Percentiles rank a stretch among this genome's conserved stretches.
These are phyloP conservation scores for Ambrosia trifida DNA, from an alignment of 129 eudicot species.

Conservation along the genomic window DNA sequence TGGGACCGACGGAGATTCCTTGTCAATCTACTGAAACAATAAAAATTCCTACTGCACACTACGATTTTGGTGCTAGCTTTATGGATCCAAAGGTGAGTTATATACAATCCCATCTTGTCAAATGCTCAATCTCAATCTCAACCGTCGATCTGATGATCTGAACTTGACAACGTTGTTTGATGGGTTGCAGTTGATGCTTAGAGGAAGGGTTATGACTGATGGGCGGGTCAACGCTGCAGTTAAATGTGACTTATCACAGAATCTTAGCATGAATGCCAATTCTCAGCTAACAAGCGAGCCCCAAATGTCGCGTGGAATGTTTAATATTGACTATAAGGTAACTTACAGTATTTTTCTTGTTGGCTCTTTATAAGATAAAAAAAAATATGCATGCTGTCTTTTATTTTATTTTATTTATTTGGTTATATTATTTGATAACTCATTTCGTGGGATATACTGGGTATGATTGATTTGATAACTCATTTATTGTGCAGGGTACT, in stretches of 20 bases:
- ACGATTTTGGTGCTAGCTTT: slow-evolving; percentile 89
- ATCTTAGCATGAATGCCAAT: slow-evolving; percentile 68
- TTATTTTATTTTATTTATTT: background rate
- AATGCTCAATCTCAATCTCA: background rate
- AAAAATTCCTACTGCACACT: slow-evolving; percentile 69
- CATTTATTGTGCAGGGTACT: slow-evolving; percentile 50
- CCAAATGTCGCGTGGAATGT: slow-evolving; percentile 82
- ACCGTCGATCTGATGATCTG: background rate
- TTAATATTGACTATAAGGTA: slow-evolving; percentile 80
- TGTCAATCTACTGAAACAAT: slow-evolving; percentile 71
- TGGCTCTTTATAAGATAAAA: background rate
- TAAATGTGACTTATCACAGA: slow-evolving; percentile 80
- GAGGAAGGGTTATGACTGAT: slow-evolving; percentile 76
- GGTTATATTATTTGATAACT: background rate
- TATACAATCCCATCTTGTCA: background rate
- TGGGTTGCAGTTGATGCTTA: slow-evolving; percentile 66
- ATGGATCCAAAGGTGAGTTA: slow-evolving; percentile 68
- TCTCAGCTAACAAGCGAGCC: slow-evolving; percentile 74
- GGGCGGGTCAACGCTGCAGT: slow-evolving; percentile 77
- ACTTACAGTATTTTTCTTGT: background rate
- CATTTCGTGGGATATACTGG: too few species aligned
- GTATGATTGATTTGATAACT: background rate
- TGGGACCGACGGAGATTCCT: slow-evolving; percentile 90
- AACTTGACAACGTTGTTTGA: slow-evolving; percentile 16
- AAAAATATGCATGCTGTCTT: background rate